phyloP scores from a whole-genome alignment of 1,284 basidiomycete genomes.

The Violaceomyces palustris region DNA sequence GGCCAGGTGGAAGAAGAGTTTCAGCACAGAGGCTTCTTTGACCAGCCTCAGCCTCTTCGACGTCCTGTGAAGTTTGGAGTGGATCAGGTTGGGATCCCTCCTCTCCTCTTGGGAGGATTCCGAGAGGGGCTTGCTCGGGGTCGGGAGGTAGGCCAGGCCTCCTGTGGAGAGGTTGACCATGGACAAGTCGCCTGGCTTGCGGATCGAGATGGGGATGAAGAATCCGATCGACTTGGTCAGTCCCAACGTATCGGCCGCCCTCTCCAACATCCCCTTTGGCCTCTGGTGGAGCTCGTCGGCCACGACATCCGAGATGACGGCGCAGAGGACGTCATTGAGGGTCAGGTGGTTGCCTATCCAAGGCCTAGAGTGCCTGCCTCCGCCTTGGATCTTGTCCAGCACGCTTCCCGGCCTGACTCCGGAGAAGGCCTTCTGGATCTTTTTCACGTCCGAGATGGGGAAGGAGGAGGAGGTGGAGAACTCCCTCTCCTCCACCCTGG shows the following conservation, averaged over 20 bases:
- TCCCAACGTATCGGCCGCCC: slow-evolving; percentile 9
- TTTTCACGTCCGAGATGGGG: slow-evolving; percentile 41
- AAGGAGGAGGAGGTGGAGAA: slow-evolving; percentile 21
- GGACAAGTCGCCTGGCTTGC: slow-evolving; percentile 39
- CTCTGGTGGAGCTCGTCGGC: slow-evolving; percentile 35
- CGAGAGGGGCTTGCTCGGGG: slow-evolving; percentile 12
- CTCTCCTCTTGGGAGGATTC: slow-evolving; percentile 1
- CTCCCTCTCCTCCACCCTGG: slow-evolving; percentile 31
- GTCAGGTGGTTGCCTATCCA: slow-evolving; percentile 40
- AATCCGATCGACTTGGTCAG: slow-evolving; percentile 33
- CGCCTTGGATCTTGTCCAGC: slow-evolving; percentile 23
- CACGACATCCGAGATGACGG: slow-evolving; percentile 43
- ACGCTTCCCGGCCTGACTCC: slow-evolving; percentile 35
- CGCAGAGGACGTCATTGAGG: slow-evolving; percentile 48
- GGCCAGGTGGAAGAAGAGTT: slow-evolving; percentile 28
- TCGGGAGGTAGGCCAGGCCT: slow-evolving; percentile 40
- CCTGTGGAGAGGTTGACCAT: slow-evolving; percentile 49
- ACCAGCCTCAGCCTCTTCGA: slow-evolving; percentile 31
- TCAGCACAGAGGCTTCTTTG: slow-evolving; percentile 38
- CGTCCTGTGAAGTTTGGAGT: slow-evolving; percentile 37
- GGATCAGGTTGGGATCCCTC: slow-evolving; percentile 15
- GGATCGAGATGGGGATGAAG: slow-evolving; percentile 47
- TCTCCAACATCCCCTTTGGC: no score
- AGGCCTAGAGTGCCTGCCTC: slow-evolving; percentile 12
- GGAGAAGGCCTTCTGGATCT: slow-evolving; percentile 46